A percentile compares a stretch with the other conserved stretches of the same genome.
Conservation (phyloP, 208 protist species). For the Polymyxa betae region DNA sequence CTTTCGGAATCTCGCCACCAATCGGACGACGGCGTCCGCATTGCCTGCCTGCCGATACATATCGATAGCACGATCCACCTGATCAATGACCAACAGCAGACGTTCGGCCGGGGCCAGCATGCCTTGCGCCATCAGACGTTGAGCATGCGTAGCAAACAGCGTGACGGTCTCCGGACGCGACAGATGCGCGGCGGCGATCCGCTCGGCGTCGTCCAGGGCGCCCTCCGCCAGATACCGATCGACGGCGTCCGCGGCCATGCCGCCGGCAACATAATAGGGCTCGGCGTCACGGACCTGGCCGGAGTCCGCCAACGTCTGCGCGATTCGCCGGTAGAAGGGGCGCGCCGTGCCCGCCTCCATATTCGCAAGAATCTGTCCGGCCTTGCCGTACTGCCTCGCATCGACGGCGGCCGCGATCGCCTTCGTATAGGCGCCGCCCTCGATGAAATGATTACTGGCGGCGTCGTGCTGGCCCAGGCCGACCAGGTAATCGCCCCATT, state of each 20-base stretch:
- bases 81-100: slow-evolving; percentile 90
- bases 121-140: slow-evolving; percentile 86
- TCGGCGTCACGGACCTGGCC: slow-evolving; percentile 88
- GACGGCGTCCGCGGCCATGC: slow-evolving; percentile 80
- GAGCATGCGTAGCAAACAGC: slow-evolving; percentile 77
- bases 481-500: slow-evolving; percentile 94
- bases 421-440: slow-evolving; percentile 88
- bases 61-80: slow-evolving; percentile 93
- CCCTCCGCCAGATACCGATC: slow-evolving; percentile 91
- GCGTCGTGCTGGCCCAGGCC: slow-evolving; percentile 81
- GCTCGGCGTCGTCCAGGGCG: slow-evolving; percentile 89
- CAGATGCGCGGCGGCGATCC: slow-evolving; percentile 62
- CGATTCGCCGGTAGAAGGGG: slow-evolving; percentile 85
- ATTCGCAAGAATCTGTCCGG: slow-evolving; percentile 64
- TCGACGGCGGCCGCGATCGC: slow-evolving; percentile 92
- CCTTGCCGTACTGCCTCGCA: slow-evolving; percentile 85
- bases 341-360: slow-evolving; percentile 64
- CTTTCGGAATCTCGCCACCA: slow-evolving; percentile 80
- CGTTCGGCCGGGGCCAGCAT: slow-evolving; percentile 91
- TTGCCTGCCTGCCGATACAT: slow-evolving; percentile 69
- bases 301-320: slow-evolving; percentile 87
- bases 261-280: slow-evolving; percentile 87
- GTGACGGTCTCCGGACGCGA: slow-evolving; percentile 44
- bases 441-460: slow-evolving; percentile 95
- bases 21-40: slow-evolving; percentile 67